phyloP scores from a whole-genome alignment of 257 asterid genomes.

The Knoxia roxburghii region DNA sequence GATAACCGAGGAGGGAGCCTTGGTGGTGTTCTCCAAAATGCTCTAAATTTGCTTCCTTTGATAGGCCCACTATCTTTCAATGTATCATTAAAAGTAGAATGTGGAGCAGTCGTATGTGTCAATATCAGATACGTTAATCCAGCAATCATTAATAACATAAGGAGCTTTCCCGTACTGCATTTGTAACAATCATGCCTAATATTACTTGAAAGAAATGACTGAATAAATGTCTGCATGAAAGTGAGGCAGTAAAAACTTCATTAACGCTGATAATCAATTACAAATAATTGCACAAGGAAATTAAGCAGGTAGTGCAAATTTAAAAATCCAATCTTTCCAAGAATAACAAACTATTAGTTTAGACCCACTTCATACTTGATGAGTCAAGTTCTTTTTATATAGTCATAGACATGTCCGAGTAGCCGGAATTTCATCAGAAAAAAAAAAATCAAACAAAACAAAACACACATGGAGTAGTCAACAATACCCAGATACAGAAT shows the following conservation, averaged over 20 bases:
- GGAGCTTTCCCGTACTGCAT: conserved; percentile 84
- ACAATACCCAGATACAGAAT: background rate
- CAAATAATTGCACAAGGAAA: background rate
- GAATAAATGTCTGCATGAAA: conserved; percentile 61
- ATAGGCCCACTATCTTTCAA: conserved; percentile 35
- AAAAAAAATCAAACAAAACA: too few relatives aligned
- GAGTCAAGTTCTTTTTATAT: background rate
- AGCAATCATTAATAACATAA: conserved; percentile 57
- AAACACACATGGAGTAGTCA: too few relatives aligned
- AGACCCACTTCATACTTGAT: too few relatives aligned
- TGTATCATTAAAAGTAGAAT: conserved; percentile 31
- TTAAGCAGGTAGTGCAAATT: background rate
- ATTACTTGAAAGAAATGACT: conserved; percentile 40
- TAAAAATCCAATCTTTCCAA: conserved; percentile 5
- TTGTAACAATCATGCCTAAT: conserved; percentile 42
- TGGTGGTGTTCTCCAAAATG: conserved; percentile 74
- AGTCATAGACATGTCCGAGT: too few relatives aligned
- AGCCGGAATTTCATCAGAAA: too few relatives aligned
- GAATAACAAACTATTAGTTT: background rate
- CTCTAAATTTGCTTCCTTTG: conserved; percentile 47
- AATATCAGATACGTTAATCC: conserved; percentile 66
- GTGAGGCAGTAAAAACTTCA: conserved; percentile 11
- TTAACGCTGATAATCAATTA: background rate
- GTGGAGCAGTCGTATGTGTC: conserved; percentile 36
- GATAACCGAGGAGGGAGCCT: conserved; percentile 84